Evolutionary conservation across 768 basidiomycete species (phyloP), one percentile per base, ranked within the genome.

Genomic region (Lentinula detonsa): DNA sequence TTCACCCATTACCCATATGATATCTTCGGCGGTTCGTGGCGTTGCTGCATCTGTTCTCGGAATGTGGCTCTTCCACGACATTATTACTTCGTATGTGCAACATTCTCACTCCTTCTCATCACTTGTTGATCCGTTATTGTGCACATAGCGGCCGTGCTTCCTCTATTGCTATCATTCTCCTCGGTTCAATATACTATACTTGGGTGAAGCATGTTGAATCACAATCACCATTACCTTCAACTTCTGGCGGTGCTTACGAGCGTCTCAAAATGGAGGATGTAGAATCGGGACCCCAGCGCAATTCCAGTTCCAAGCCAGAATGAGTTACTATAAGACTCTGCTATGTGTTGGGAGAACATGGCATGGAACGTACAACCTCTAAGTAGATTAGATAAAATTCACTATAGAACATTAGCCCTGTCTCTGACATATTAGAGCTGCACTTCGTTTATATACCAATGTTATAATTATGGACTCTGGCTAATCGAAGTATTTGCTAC

Each of bases 1-100:
- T 7, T 96, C 94, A 1, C 95, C 95, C 13, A 94, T 98, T 71
- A 95, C 95, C 2, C 95, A 98, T 73, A 98, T 98, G 95, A 78
- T 97, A 31, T 95, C 93, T 3, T 94, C 94, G 10, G 95, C 96
- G 18, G 93, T 96, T 4, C 90, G 95, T 58, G 95, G 96, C 16
- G 95, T 98, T 31, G 86, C 93, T 1, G 92, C 89, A n/a, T 92
- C 93, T 4, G 70, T 95, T 49, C 78, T 97, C 13, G 92, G 87
- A 23, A 79, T 90, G 71, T 90, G 82, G 84, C 64, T 93, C 18
- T 97, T 97, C 75, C 70, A 76, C 31, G 95, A 98, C 53, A 70
- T 91, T 61, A 84, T 98, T 65, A 89, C 91, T 4, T 78, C 74
- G 93, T 90, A 71, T 70, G 88, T 81, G 16, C 4, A 48, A 16